Evolutionary conservation across 164 flowering plant species (phyloP), one percentile per base, ranked within the genome.

Genomic region (Liquidambar formosana): DNA sequence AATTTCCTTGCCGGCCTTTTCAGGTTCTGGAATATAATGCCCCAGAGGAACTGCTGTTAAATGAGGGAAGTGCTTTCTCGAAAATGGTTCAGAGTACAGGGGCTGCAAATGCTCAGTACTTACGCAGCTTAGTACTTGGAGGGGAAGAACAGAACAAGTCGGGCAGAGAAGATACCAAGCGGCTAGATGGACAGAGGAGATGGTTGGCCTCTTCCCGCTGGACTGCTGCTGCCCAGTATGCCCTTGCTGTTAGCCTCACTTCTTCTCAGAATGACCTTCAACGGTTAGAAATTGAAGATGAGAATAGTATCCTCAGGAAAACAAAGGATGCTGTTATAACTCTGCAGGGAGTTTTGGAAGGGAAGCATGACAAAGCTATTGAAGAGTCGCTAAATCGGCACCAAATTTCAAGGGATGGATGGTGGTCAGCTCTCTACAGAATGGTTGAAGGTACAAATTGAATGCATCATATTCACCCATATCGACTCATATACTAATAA

Each of bases 1-100:
- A 38, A 14, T 19, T 51, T 41, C 23, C 58, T 1, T 73, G 58
- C 56, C 54, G 54, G 60, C 13, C n/a, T 23, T 46, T 61, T 22
- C 86, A 91, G 98, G 96, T 96, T 72, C 81, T 79, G 8, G 99
- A 96, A 74, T 96, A 85, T 73, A 87, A 89, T 73, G 71, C 93
- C 11, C 99, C 99, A 0, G 93, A 88, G 76, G 71, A 77, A 41
- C 84, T 96, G 61, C 77, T 96, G 58, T 80, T 73, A 52, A 83
- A 84, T 49, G 97, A 92, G 78, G 81, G 46, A 47, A 89, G 92
- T 70, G 80, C 97, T 41, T 96, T 96, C 84, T 93, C 96, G 62
- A 92, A 85, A 82, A 96, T 96, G 99, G 99, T 96, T 68, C 93
- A 84, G 54, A 96, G 99, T 71, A 96, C 99, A 1, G 99, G 99